phyloP scores from a whole-genome alignment of 306 rosid genomes.

The Inga laurina region DNA sequence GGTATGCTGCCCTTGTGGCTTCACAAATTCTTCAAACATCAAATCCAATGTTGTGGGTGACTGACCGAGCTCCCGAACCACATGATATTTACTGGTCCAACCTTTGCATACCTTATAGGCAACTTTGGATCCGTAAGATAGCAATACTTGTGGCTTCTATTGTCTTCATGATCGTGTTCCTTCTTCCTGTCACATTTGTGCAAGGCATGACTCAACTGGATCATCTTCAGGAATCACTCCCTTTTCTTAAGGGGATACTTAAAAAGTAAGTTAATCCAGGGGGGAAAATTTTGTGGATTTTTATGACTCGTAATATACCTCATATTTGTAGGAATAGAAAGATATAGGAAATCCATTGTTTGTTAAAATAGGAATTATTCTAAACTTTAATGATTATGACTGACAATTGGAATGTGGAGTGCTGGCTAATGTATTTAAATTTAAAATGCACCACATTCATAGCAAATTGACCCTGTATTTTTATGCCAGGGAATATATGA shows the following conservation, averaged over 20 bases:
- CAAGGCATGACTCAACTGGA: conserved; percentile 92
- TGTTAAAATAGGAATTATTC: neutral
- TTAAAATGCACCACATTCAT: neutral
- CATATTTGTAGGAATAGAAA: conserved; percentile 23
- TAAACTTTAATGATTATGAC: conserved; percentile 12
- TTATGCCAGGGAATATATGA: conserved; percentile 61
- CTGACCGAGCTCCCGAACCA: conserved; percentile 89
- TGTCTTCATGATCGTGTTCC: conserved; percentile 75
- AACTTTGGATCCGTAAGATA: conserved; percentile 91
- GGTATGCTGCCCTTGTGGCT: conserved; percentile 73
- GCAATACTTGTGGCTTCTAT: conserved; percentile 60
- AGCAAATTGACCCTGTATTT: conserved; percentile 25
- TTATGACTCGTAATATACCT: conserved; percentile 1
- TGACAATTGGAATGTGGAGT: conserved; percentile 20
- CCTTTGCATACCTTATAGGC: conserved; percentile 83
- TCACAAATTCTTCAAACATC: conserved; percentile 80
- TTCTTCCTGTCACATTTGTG: conserved; percentile 76
- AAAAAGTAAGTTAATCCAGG: conserved; percentile 53
- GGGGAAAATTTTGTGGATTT: conserved; percentile 25
- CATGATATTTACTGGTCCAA: conserved; percentile 89
- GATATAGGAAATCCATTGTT: neutral
- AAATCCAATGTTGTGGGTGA: conserved; percentile 96
- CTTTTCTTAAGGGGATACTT: conserved; percentile 68
- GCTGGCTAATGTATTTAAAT: neutral
- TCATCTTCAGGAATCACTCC: conserved; percentile 61